These are phyloP conservation scores for Exserohilum rostratum DNA, from an alignment of 2,329 filamentous ascomycete species.

Conservation along the genomic window DNA sequence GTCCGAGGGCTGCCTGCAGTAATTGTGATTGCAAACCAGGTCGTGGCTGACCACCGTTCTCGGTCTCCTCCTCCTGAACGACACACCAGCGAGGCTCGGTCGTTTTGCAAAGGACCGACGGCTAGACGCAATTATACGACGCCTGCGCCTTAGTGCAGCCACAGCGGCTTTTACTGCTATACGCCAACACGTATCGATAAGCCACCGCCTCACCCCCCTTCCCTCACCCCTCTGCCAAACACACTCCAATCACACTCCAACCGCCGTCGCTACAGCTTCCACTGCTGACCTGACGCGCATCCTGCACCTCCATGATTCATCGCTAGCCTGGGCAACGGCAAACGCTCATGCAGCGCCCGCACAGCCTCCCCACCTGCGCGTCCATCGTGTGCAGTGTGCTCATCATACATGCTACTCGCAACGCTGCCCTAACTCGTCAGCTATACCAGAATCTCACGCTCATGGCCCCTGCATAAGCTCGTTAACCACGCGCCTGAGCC, in stretches of 20 bases:
- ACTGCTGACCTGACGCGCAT: background rate
- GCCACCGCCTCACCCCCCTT: background rate
- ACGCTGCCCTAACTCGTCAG: constrained; percentile 1
- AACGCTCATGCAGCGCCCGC: background rate
- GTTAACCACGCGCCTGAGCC: constrained; percentile 13
- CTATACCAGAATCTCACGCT: background rate
- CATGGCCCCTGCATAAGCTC: constrained; percentile 13
- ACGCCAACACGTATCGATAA: too few relatives aligned
- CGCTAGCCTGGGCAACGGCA: background rate
- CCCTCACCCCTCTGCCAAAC: background rate
- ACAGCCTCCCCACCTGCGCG: background rate
- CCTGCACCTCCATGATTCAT: background rate
- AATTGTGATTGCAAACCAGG: too few relatives aligned
- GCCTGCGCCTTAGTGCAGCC: too few relatives aligned
- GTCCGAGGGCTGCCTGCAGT: too few relatives aligned
- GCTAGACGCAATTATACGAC: too few relatives aligned
- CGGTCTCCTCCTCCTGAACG: background rate
- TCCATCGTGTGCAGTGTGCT: background rate
- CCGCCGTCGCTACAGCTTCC: background rate
- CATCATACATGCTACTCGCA: constrained; percentile 3
- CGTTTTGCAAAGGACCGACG: too few relatives aligned
- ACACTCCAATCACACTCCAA: too few relatives aligned
- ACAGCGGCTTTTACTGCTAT: too few relatives aligned
- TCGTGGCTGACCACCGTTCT: background rate
- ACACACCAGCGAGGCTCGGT: background rate